Evolutionary conservation across 345 rosid genomes (phyloP), one percentile per base, ranked within the genome.

Genomic region (Eucalyptus tenuipes): DNA sequence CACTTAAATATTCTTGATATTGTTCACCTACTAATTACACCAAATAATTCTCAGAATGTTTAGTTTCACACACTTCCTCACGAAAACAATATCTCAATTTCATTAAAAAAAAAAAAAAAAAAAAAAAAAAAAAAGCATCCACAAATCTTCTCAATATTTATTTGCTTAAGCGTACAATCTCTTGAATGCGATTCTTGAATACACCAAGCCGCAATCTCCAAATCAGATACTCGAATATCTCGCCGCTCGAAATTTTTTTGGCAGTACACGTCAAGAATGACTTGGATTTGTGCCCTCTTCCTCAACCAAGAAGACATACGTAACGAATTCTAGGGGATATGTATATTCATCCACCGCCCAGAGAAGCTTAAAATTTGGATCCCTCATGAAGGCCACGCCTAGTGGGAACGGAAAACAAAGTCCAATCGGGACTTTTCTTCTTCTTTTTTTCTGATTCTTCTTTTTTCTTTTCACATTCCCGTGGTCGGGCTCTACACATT

Each of bases 261-360:
- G 81, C 88, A 18, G 22, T 90, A 29, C 93, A 88, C 87, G 13
- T 93, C 71, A 13, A 14, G 71, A 64, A 29, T 64, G 71, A 18
- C 71, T 61, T 61, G 16, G 87, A 92, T 94, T 44, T 89, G 93
- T 64, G 18, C 88, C 13, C 10, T 89, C 10, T 82, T 92, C 88
- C 59, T 92, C 40, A 93, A 94, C 25, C 40, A 31, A n/a, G 79
- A 31, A 31, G 40, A 15, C 79, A 15, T 7, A 29, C 33, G 79
- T 66, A 31, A 66, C 79, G 17, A 64, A 64, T 31, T 31, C 71
- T 29, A 64, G 71, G 71, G 37, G 33, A n/a, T 14, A n/a, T n/a
- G 10, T 7, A 7, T 64, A 7, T 64, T 31, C 20, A 66, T 31
- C 42, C 79, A 66, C 79, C 42, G 42, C 79, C 79, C 6, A 3